phyloP scores from a whole-genome alignment of 2,329 filamentous ascomycete genomes.

The Scedosporium dehoogii region DNA sequence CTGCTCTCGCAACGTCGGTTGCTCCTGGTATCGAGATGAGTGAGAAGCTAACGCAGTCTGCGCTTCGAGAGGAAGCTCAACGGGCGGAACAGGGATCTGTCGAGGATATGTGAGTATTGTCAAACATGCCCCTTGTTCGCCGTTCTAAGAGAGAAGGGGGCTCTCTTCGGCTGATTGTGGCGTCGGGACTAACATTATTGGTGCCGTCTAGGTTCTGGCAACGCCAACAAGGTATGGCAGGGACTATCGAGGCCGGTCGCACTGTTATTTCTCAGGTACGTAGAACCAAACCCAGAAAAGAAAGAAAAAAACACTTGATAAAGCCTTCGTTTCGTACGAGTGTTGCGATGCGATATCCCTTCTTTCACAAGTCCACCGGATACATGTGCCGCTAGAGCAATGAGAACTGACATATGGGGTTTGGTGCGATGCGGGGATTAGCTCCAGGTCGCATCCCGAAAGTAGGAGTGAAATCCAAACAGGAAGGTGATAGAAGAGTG shows the following conservation, averaged over 20 bases:
- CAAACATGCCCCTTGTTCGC: background rate
- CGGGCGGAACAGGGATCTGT: conserved; percentile 32
- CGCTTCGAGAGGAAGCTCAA: conserved; percentile 54
- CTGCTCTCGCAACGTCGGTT: conserved; percentile 35
- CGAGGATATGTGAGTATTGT: conserved; percentile 36
- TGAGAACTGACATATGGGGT: background rate
- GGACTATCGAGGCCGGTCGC: conserved; percentile 47
- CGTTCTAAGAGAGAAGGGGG: background rate
- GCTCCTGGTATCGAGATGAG: conserved; percentile 37
- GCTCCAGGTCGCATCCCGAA: background rate
- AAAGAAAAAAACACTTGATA: conserved; percentile 1
- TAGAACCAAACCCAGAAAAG: background rate
- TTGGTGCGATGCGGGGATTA: background rate
- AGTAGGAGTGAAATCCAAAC: background rate
- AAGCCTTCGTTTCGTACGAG: background rate
- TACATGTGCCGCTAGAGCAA: background rate
- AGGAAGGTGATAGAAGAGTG: background rate
- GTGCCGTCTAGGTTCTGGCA: conserved; percentile 44
- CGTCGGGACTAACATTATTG: conserved; percentile 12
- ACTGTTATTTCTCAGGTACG: conserved; percentile 40
- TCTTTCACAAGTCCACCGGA: too few species aligned
- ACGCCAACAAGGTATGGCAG: conserved; percentile 46
- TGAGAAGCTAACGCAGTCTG: conserved; percentile 54
- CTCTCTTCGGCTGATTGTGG: background rate
- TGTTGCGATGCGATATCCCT: too few species aligned